These are phyloP conservation scores for Penicillium longicatenatum DNA, from an alignment of 495 filamentous ascomycete genomes.

Conservation along the genomic window DNA sequence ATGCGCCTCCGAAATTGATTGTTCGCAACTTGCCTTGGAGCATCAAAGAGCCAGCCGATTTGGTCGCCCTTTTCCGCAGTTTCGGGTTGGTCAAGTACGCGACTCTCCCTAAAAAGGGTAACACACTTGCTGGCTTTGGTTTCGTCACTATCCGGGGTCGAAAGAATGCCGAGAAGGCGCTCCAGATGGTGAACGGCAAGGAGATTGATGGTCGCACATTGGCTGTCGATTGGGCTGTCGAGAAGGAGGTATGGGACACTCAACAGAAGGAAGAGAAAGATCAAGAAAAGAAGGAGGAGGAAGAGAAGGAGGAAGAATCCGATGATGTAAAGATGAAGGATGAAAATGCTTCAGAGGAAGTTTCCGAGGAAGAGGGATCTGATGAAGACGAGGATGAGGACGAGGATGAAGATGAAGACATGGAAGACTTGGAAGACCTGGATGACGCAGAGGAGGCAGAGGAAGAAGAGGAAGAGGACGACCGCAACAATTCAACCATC, in stretches of 20 bases:
- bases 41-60: slow-evolving; percentile 79
- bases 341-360: slow-evolving; percentile 31
- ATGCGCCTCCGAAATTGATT: slow-evolving; percentile 79
- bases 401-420: slow-evolving; percentile 32
- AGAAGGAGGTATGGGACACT: slow-evolving; percentile 82
- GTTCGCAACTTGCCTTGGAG: slow-evolving; percentile 96
- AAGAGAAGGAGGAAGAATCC: slow-evolving; percentile 40
- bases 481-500: slow-evolving; percentile 69
- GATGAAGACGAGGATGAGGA: slow-evolving; percentile 36
- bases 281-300: slow-evolving; percentile 26
- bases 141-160: slow-evolving; percentile 86
- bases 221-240: slow-evolving; percentile 95
- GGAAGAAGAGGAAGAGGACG: slow-evolving; percentile 51
- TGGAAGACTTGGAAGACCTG: slow-evolving; percentile 18
- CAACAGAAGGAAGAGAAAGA: slow-evolving; percentile 35
- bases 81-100: slow-evolving; percentile 88
- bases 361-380: slow-evolving; percentile 23
- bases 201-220: slow-evolving; percentile 81
- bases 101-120: slow-evolving; percentile 74
- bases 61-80: slow-evolving; percentile 73
- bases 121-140: slow-evolving; percentile 81
- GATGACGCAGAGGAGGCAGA: slow-evolving; percentile 50
- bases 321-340: slow-evolving; percentile 43
- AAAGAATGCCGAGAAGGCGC: slow-evolving; percentile 89
- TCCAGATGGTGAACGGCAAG: slow-evolving; percentile 84